Percentiles rank a stretch among this genome's conserved stretches.
Evolutionary conservation across 2,329 filamentous ascomycete genomes (phyloP).

Genomic region (Colletotrichum euphorbiae): DNA sequence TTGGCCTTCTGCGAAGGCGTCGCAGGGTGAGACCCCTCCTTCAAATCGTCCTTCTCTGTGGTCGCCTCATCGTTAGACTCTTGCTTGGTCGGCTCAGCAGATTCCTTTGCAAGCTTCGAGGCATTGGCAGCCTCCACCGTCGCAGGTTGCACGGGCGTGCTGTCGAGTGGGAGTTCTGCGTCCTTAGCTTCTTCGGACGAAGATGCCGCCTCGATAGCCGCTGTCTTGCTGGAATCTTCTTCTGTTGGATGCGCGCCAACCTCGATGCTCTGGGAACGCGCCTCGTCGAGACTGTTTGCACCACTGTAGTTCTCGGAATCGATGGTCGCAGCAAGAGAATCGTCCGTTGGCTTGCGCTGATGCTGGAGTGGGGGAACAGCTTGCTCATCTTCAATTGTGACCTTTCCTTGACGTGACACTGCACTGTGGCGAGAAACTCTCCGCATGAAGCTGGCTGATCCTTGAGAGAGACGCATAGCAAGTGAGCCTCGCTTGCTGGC

Average conservation of each 20-base stretch:
- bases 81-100: slow-evolving; percentile 44
- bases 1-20: slow-evolving; percentile 50
- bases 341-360: slow-evolving; percentile 53
- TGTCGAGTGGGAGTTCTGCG: slow-evolving; percentile 43
- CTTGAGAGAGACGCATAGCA: slow-evolving; percentile 61
- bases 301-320: slow-evolving; percentile 64
- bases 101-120: slow-evolving; percentile 39
- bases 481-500: slow-evolving; percentile 52
- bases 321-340: slow-evolving; percentile 69
- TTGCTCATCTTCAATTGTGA: slow-evolving; percentile 58
- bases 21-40: slow-evolving; percentile 21
- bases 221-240: slow-evolving; percentile 25
- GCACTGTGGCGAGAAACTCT: slow-evolving; percentile 50
- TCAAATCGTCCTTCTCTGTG: slow-evolving; percentile 33
- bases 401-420: slow-evolving; percentile 36
- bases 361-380: slow-evolving; percentile 47
- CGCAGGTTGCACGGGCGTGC: slow-evolving; percentile 41
- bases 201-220: neutral
- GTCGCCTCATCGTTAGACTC: slow-evolving; percentile 20
- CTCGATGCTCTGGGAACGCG: slow-evolving; percentile 50
- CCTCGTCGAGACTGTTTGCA: slow-evolving; percentile 45
- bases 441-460: slow-evolving; percentile 55
- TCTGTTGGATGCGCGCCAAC: slow-evolving; percentile 54
- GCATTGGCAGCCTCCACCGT: slow-evolving; percentile 40
- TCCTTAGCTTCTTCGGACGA: slow-evolving; percentile 7